Evolutionary conservation across 2,329 filamentous ascomycete species (phyloP).

Genomic region (Periconia macrospinosa): DNA sequence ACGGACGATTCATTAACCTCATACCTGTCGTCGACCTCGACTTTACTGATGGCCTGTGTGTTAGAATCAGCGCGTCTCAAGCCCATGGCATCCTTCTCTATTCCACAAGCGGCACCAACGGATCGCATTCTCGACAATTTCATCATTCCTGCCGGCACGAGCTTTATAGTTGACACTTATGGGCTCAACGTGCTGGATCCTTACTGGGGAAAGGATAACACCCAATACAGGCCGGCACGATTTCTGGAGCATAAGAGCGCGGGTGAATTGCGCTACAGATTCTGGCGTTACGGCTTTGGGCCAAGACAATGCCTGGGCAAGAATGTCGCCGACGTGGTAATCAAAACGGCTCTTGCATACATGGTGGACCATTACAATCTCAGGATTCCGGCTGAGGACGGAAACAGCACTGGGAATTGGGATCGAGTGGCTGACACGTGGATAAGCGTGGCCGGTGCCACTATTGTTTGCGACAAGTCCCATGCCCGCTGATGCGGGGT

Average conservation of each 20-base stretch:
- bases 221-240: constrained; percentile 36
- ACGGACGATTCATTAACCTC: too few species aligned
- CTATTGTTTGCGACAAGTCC: too few species aligned
- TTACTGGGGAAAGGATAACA: constrained; percentile 45
- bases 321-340: constrained; percentile 40
- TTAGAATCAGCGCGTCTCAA: constrained; percentile 44
- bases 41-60: constrained; percentile 32
- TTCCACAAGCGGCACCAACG: constrained; percentile 45
- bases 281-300: constrained; percentile 52
- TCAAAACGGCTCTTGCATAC: constrained; percentile 3
- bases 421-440: too few species aligned
- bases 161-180: constrained; percentile 49
- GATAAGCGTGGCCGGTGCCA: too few species aligned
- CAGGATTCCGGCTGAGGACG: too few species aligned
- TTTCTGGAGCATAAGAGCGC: constrained; percentile 10
- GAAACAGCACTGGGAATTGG: too few species aligned
- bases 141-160: constrained; percentile 38
- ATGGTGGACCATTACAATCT: not conserved
- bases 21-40: too few species aligned
- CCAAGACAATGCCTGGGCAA: constrained; percentile 49
- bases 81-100: constrained; percentile 45
- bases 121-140: constrained; percentile 18
- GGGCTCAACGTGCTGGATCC: constrained; percentile 45
- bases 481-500: too few species aligned
- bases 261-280: constrained; percentile 38